Percentiles rank a stretch among this genome's conserved stretches.
These are phyloP conservation scores for Smallanthus sonchifolius DNA, from an alignment of 129 eudicot genomes.

Conservation along the genomic window DNA sequence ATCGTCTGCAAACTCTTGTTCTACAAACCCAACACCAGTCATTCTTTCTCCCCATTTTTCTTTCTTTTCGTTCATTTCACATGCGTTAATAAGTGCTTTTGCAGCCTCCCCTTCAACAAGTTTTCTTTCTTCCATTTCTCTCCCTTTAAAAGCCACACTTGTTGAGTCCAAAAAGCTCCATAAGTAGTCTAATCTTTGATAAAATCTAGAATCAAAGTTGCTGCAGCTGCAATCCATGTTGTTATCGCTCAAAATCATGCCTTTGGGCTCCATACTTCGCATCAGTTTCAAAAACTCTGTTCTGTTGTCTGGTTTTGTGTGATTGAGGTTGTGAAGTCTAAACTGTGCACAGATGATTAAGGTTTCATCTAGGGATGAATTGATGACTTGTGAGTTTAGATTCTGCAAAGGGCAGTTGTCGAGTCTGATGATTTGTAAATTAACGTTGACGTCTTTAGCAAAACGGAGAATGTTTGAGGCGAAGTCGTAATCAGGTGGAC, in stretches of 20 bases:
- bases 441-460: constrained; percentile 55
- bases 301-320: constrained; percentile 55
- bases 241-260: constrained; percentile 66
- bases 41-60: constrained; percentile 84
- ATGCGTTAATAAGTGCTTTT: constrained; percentile 44
- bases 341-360: constrained; percentile 68
- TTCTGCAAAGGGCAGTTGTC: constrained; percentile 47
- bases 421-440: constrained; percentile 59
- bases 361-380: constrained; percentile 56
- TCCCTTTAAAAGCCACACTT: constrained; percentile 71
- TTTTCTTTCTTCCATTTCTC: constrained; percentile 75
- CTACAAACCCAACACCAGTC: constrained; percentile 50
- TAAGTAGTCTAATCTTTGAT: constrained; percentile 47
- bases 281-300: constrained; percentile 53
- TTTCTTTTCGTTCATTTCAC: constrained; percentile 72
- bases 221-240: constrained; percentile 61
- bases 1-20: constrained; percentile 52
- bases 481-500: constrained; percentile 54
- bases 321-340: constrained; percentile 60
- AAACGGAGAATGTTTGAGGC: constrained; percentile 47
- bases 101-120: constrained; percentile 83
- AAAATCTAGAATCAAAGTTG: constrained; percentile 52
- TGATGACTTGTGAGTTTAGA: constrained; percentile 46
- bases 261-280: constrained; percentile 55
- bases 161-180: constrained; percentile 87